Percentiles rank a stretch among this genome's conserved stretches.
Evolutionary conservation across 1,139 yeast species (phyloP).

Genomic region (Kodamaea fungicola): DNA sequence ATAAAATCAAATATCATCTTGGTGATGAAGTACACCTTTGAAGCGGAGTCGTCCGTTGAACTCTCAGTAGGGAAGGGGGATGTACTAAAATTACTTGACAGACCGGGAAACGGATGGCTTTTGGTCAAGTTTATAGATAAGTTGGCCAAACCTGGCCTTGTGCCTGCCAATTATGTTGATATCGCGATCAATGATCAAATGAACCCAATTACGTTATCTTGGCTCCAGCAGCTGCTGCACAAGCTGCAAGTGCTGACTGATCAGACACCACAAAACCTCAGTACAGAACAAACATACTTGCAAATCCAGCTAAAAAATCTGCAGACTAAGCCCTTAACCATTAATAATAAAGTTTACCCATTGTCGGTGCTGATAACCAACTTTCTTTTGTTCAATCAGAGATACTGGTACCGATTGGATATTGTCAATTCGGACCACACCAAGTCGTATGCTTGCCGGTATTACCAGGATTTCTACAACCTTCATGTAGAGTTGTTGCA

Average conservation of each 20-base stretch:
- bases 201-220: conserved; percentile 34
- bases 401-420: conserved; percentile 45
- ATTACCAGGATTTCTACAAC: conserved; percentile 44
- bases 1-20: conserved; percentile 33
- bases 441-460: conserved; percentile 30
- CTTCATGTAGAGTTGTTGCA: conserved; percentile 29
- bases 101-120: conserved; percentile 43
- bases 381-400: conserved; percentile 31
- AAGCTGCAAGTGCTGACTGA: conserved; percentile 1
- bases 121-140: conserved; percentile 42
- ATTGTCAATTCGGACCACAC: conserved; percentile 30
- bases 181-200: conserved; percentile 41
- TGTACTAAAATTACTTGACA: conserved; percentile 35
- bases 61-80: conserved; percentile 38
- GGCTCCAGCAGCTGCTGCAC: conserved; percentile 23
- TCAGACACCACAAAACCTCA: conserved; percentile 5
- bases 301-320: conserved; percentile 19
- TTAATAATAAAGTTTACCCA: conserved; percentile 32
- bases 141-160: conserved; percentile 33
- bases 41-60: conserved; percentile 33
- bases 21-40: conserved; percentile 35
- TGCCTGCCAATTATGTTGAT: conserved; percentile 44
- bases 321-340: conserved; percentile 22
- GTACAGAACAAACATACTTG: conserved; percentile 16
- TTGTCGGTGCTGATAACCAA: conserved; percentile 30